Base-by-base conservation (phyloP, 2,329 filamentous ascomycete species). In the Alternaria sp. region DNA sequence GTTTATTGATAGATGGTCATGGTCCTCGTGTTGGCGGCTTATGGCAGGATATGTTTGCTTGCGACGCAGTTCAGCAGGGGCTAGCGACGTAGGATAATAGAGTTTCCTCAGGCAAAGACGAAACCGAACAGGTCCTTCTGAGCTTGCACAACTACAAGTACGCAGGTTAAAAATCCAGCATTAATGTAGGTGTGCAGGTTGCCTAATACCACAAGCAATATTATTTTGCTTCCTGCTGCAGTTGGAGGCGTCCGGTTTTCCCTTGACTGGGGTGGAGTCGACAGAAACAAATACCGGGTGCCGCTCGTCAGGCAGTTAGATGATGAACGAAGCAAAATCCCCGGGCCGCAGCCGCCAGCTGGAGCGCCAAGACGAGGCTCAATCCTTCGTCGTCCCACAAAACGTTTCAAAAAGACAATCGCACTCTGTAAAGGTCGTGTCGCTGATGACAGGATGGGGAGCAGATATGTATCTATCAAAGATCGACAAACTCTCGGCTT, bases 281-380 rank as follows among this genome's bases (percentile, higher is more conserved):
- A 40, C 54, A 56, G 54, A 46, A 56, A 40, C 54, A 56, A 56
- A 45, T 19, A 15, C 43, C n/a, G 40, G 54, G 40, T 46, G 26
- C 54, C 54, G 43, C 54, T 46, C 44, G 26, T 32, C 26, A 30
- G 54, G 28, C 54, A 56, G 30, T 26, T 23, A 32, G 17, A 32
- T 25, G 49, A 51, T 51, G 49, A 30, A 52, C 28, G 30, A 13
- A 40, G 49, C 49, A 52, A 52, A 52, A 52, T 52, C 26, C 50
- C 40, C 57, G 47, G 46, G 50, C 58, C 9, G 21, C 54, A 56
- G 40, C 49, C 49, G 49, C 49, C 49, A 36, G 49, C 19, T 40
- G 19, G 28, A 30, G 52, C 21, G 63, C 57, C 66, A 68, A 63
- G 63, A 57, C 47, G 45, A 66, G 60, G 66, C 66, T 68, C 59